Conservation (phyloP, 805 yeast species). For the Suhomyces sp. region DNA sequence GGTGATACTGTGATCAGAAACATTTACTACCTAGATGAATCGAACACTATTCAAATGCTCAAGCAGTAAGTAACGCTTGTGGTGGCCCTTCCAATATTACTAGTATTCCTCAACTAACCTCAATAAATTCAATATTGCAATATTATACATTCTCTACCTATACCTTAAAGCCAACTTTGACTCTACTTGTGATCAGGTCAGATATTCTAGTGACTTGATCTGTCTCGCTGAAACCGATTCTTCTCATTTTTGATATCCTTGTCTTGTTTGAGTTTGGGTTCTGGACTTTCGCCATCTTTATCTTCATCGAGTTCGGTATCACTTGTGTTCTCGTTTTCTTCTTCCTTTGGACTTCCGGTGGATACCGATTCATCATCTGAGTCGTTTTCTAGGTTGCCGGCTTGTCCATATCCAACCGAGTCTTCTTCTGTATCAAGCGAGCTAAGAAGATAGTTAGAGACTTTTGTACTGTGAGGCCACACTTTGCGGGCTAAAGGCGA, state of each 20-base stretch:
- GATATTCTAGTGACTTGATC: not conserved
- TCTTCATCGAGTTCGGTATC: not conserved
- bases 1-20: not conserved
- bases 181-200: too few species aligned
- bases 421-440: slow-evolving; percentile 12
- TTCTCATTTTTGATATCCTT: not conserved
- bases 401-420: not conserved
- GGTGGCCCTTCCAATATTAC: not conserved
- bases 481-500: not conserved
- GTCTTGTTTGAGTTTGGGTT: not conserved
- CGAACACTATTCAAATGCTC: not conserved
- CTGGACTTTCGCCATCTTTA: not conserved
- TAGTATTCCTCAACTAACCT: not conserved
- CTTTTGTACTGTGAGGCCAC: not conserved
- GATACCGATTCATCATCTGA: not conserved
- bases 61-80: not conserved
- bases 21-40: not conserved
- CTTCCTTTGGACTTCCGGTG: not conserved
- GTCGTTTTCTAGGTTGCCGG: not conserved
- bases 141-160: not conserved
- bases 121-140: not conserved
- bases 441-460: slow-evolving; percentile 1
- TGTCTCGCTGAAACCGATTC: not conserved
- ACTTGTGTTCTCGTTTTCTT: not conserved
- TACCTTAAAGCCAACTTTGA: not conserved